Base-by-base conservation (phyloP, 2,329 filamentous ascomycete species). In the Emergomyces africanus region DNA sequence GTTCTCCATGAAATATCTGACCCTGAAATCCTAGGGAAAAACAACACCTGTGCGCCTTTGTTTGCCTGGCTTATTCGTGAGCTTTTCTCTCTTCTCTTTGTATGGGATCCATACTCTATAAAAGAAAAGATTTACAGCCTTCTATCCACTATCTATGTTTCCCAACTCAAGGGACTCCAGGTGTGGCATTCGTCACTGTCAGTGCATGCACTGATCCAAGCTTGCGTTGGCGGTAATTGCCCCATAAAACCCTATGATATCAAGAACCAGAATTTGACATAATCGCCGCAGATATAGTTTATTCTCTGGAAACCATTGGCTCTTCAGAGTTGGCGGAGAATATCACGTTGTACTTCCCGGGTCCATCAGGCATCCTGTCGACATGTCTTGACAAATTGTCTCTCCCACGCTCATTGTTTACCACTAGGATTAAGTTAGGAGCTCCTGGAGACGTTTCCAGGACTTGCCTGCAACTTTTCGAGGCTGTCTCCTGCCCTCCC, bases 1-100 rank as follows among this genome's bases (percentile, higher is more conserved):
- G 83, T 85, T 61, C 80, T 87, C 4, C 75, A 87, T 48, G 88
- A 86, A 79, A 69, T 81, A 44, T 88, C 77, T 82, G 64, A 80
- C 83, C 63, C 86, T 79, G 54, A 81, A 77, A 68, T 73, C 82
- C 49, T 78, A 83, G 64, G 78, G 72, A 66, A 70, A 59, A 67
- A 69, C 66, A 15, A 61, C 30, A 68, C 75, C 55, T 70, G 74
- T 39, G 76, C 77, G 4, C 80, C 78, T 5, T 72, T 85, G 28
- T 75, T 79, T 61, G 69, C 81, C 28, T 81, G 79, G 77, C 70
- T 85, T 37, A 69, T 81, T 44, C 75, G 81, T 18, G 79, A 77
- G 57, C 67, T 84, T 37, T 68, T 83, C 55, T 72, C 75, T 39
- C 64, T 83, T 44, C 70, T 78, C 51, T 72, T 73, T 49, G 69